Percentiles rank a stretch among this genome's conserved stretches.
Conservation (phyloP, 305 asterid species). For the Solanum hybrid region DNA sequence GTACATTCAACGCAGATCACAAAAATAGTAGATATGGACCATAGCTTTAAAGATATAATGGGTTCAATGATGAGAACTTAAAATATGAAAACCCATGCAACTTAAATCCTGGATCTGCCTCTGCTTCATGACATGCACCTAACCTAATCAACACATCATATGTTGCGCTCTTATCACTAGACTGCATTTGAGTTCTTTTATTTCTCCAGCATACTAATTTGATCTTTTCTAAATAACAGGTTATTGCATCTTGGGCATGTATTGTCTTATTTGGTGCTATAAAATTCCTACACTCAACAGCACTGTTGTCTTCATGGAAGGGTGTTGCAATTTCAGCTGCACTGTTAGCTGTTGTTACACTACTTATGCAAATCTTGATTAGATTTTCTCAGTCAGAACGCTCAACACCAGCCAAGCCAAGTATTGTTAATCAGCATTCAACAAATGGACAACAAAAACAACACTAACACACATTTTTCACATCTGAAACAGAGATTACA, state of each 20-base stretch:
- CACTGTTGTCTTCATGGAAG: slow-evolving; percentile 70
- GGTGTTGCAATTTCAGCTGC: slow-evolving; percentile 46
- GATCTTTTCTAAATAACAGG: slow-evolving; percentile 38
- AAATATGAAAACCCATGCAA: neutral
- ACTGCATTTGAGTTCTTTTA: neutral
- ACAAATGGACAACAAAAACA: slow-evolving; percentile 16
- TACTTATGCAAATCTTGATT: slow-evolving; percentile 82
- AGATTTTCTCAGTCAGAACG: slow-evolving; percentile 74
- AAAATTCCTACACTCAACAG: slow-evolving; percentile 47
- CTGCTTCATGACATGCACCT: neutral
- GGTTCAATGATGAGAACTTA: too few species aligned
- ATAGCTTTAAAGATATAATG: neutral
- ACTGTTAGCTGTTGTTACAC: slow-evolving; percentile 42
- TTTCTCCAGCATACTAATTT: neutral
- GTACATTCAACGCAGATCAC: neutral
- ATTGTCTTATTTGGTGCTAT: slow-evolving; percentile 39
- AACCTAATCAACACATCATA: neutral
- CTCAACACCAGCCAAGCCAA: slow-evolving; percentile 46
- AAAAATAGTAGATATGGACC: neutral
- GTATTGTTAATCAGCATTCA: slow-evolving; percentile 16
- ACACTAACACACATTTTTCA: neutral
- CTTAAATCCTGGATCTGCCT: neutral
- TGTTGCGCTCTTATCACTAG: neutral
- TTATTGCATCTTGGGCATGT: slow-evolving; percentile 62
- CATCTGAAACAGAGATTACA: neutral